Evolutionary conservation across 768 basidiomycete species (phyloP), one percentile per base, ranked within the genome.

Genomic region (Podaxis carcinomalis): DNA sequence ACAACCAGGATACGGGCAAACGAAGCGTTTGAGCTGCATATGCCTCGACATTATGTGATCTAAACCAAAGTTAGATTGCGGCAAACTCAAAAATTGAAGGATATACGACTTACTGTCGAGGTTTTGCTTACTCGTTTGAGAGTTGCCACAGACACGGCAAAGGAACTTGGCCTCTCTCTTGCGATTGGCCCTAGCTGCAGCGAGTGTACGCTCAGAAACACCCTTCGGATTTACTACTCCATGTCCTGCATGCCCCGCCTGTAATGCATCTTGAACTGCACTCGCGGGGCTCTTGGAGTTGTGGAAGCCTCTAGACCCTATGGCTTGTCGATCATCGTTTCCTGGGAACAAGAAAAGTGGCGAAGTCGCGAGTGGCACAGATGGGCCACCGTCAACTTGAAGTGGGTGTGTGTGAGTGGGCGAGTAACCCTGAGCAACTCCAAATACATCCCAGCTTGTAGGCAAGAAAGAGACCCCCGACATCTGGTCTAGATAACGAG

Each of bases 51-150:
- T 7, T 11, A 49, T 49, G 13, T 61, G 59, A 32, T 61, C 59
- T 61, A 23, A 6, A 23, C n/a, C 16, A 2, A 39, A 23, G 39
- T 53, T 49, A 27, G 53, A 13, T 36, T 2, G 11, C 10, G 35
- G 35, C 10, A 19, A 13, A 25, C 11, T 25, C 19, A 11, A 25
- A 49, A 7, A 49, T 5, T 23, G 19, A 36, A 19, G n/a, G 39
- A 16, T 19, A 36, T 32, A 32, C 32, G 23, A 42, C 59, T 46
- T 35, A 61, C 59, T 61, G 9, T 61, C 53, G 0, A 61, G 52
- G 35, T 61, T 61, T 42, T 61, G 59, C 52, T 61, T 61, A 35
- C 59, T 61, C 5, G 59, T 61, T 39, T 61, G 59, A 14, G 52
- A 61, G 25, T 61, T 49, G 10, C 47, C 32, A n/a, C 59, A 61